Conservation (phyloP, 2,329 filamentous ascomycete genomes). For the Stemphylium vesicarium region DNA sequence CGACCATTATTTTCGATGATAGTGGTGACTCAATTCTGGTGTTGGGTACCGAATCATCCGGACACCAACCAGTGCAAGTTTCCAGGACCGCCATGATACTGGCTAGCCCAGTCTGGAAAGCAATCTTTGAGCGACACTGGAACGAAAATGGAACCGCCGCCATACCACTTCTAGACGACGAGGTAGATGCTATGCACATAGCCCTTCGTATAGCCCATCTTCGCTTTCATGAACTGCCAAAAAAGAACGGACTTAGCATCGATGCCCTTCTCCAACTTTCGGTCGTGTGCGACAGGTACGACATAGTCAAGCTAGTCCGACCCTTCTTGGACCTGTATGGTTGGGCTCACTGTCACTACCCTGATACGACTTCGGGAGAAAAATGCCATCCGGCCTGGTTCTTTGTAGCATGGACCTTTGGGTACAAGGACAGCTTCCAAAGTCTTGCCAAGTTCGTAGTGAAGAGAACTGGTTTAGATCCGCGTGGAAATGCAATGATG, state of each 20-base stretch:
- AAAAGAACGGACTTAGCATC: constrained; percentile 21
- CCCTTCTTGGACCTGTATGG: constrained; percentile 18
- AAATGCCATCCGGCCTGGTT: constrained; percentile 15
- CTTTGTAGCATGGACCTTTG: constrained; percentile 24
- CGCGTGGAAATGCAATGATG: constrained; percentile 1
- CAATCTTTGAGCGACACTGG: constrained; percentile 23
- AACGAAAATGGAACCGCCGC: constrained; percentile 21
- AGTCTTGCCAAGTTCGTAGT: constrained; percentile 9
- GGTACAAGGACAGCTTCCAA: constrained; percentile 21
- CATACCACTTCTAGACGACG: constrained; percentile 27
- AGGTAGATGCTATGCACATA: constrained; percentile 11
- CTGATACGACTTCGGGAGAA: constrained; percentile 5
- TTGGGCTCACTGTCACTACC: constrained; percentile 15
- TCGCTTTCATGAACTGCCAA: constrained; percentile 10
- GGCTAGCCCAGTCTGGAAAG: constrained; percentile 29
- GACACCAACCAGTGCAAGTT: constrained; percentile 16
- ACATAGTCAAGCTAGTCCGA: constrained; percentile 32
- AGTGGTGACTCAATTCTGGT: constrained; percentile 15
- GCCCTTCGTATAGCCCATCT: constrained; percentile 12
- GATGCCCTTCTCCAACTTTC: constrained; percentile 31
- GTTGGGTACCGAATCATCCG: constrained; percentile 10
- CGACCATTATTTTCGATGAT: constrained; percentile 12
- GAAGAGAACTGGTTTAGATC: constrained; percentile 8
- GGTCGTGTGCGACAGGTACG: constrained; percentile 42
- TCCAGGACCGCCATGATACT: constrained; percentile 20